Percentiles rank a stretch among this genome's conserved stretches.
Evolutionary conservation across 1,139 yeast genomes (phyloP).

Genomic region (Nadsonia commutata): DNA sequence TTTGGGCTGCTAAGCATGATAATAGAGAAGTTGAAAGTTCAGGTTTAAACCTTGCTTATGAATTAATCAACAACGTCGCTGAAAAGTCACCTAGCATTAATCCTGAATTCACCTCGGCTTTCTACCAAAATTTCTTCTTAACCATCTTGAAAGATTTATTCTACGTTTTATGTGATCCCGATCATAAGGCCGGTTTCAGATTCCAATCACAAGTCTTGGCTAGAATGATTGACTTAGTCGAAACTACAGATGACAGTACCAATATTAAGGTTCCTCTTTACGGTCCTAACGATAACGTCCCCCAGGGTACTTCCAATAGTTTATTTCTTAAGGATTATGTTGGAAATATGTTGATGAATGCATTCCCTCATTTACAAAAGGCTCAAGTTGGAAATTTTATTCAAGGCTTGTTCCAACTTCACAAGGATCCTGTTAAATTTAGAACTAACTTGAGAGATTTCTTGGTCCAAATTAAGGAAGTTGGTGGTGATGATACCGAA

Average conservation of each 20-base stretch:
- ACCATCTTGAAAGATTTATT: constrained; percentile 84
- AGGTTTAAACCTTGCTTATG: constrained; percentile 71
- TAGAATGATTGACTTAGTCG: constrained; percentile 71
- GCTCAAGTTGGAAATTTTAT: constrained; percentile 75
- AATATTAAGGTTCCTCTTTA: constrained; percentile 68
- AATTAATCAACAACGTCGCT: constrained; percentile 71
- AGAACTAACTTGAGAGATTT: constrained; percentile 85
- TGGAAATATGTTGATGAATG: constrained; percentile 66
- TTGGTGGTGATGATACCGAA: constrained; percentile 63
- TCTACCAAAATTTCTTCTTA: constrained; percentile 79
- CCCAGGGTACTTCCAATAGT: constrained; percentile 71
- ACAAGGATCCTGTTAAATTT: constrained; percentile 63
- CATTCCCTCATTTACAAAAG: constrained; percentile 79
- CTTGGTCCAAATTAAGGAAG: constrained; percentile 88
- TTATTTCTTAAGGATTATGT: constrained; percentile 68
- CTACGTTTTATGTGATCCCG: constrained; percentile 89
- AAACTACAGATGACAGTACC: constrained; percentile 29
- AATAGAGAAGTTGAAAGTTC: constrained; percentile 90
- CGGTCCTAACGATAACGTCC: constrained; percentile 47
- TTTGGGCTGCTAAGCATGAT: constrained; percentile 97
- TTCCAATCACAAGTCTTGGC: constrained; percentile 77
- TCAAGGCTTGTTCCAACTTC: constrained; percentile 52
- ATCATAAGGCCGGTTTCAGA: constrained; percentile 92
- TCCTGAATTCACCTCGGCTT: constrained; percentile 60
- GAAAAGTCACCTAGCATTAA: constrained; percentile 32